phyloP scores from a whole-genome alignment of 768 basidiomycete genomes.

The Lactarius sanguifluus region DNA sequence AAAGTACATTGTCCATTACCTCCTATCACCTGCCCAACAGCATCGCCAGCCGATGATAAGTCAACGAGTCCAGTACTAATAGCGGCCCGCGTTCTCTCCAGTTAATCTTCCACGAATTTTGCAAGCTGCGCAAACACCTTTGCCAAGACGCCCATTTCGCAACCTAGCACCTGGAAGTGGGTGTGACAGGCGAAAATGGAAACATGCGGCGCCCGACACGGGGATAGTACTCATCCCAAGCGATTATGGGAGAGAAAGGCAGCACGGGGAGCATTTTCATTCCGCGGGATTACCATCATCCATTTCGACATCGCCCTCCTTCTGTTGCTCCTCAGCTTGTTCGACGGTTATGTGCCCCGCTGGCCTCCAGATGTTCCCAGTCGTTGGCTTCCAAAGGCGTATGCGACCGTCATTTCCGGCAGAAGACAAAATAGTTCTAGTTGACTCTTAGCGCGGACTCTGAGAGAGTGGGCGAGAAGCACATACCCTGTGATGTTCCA shows the following conservation, averaged over 20 bases:
- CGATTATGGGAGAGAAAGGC: neutral
- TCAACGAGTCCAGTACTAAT: neutral
- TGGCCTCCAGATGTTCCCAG: slow-evolving; percentile 81
- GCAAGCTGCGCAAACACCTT: neutral
- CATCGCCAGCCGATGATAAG: neutral
- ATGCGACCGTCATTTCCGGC: slow-evolving; percentile 83
- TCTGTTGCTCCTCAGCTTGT: slow-evolving; percentile 54
- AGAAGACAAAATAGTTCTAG: slow-evolving; percentile 77
- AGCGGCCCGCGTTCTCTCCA: neutral
- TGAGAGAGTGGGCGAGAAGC: slow-evolving; percentile 5
- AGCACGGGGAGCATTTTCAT: slow-evolving; percentile 27
- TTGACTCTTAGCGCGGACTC: slow-evolving; percentile 10
- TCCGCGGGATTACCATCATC: slow-evolving; percentile 42
- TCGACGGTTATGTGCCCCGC: slow-evolving; percentile 83
- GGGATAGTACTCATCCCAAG: neutral
- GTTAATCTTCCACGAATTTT: neutral
- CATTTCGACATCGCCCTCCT: slow-evolving; percentile 46
- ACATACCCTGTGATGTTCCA: slow-evolving; percentile 89
- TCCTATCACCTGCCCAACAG: slow-evolving; percentile 1
- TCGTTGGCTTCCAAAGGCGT: slow-evolving; percentile 81
- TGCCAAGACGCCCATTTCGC: neutral
- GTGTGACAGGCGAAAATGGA: slow-evolving; percentile 6
- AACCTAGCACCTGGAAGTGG: slow-evolving; percentile 3
- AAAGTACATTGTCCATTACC: slow-evolving; percentile 15
- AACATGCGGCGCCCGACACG: neutral